Base-by-base conservation (phyloP, 2,329 filamentous ascomycete species). In the Cladosporium sp. region DNA sequence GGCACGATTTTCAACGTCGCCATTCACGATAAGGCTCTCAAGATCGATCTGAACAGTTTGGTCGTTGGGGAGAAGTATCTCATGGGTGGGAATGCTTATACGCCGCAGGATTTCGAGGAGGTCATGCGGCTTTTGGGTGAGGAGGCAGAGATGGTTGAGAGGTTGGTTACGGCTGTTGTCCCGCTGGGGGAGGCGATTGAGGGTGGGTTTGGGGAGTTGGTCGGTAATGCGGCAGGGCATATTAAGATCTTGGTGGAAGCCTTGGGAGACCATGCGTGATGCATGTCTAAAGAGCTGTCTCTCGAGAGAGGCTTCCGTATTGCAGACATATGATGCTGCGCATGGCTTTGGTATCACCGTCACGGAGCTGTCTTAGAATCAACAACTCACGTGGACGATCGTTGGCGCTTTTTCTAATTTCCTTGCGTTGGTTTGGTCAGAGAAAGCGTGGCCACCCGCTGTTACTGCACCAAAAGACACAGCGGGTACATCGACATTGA, bases 1-100 rank as follows among this genome's bases (percentile, higher is more conserved):
- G 56, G 56, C 15, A 58, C 56, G 7, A 53, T 58, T 4, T 55
- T 58, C 42, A 58, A 56, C 12, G 52, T 58, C 11, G 56, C 56
- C 4, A 58, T 58, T 12, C 54, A 54, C 32, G 56, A 58, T 17
- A 58, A 56, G 41, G 43, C 50, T 12, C 42, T 58, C 4, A 36
- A 39, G 1, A 54, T 58, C 43, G 53, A 58, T 22, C 49, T 52
- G 7, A 58, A 58, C 36, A 51, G 27, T 18, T 7, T 58, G 8
- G 52, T 53, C 1, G 50, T 56, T 15, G 45, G 48, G 4, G 56
- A 58, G 30, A 54, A 54, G 34, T 52, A 52, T 32, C 43, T 52
- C 17, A 38, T 52, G 13, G 56, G 48, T 3, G 56, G 55, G 4
- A 30, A 54, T 8, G 54, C 54, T 6, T 58, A 58, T 15, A 55